Evolutionary conservation across 2,329 filamentous ascomycete genomes (phyloP).

Genomic region (Pseudopithomyces chartarum): DNA sequence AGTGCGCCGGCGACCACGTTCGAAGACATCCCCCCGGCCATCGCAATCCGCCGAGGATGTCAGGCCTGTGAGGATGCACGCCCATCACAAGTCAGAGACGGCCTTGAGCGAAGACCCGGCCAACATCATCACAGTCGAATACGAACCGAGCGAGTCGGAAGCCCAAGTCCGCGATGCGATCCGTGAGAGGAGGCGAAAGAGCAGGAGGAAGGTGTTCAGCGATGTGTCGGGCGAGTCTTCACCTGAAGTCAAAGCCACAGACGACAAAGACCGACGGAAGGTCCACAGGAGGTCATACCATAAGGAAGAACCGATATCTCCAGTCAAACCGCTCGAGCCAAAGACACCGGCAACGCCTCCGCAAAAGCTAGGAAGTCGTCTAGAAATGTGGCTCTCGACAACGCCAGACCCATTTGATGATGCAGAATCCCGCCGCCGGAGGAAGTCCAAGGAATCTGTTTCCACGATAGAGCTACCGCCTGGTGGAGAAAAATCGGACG

Average conservation of each 20-base stretch:
- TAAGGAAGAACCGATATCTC: constrained; percentile 25
- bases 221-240: constrained; percentile 31
- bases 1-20: constrained; percentile 33
- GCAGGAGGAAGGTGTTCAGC: constrained; percentile 31
- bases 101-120: constrained; percentile 27
- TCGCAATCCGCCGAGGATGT: constrained; percentile 40
- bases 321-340: constrained; percentile 20
- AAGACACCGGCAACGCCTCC: constrained; percentile 42
- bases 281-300: constrained; percentile 33
- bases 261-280: constrained; percentile 15
- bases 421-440: constrained; percentile 44
- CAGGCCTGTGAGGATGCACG: constrained; percentile 22
- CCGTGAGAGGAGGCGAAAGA: constrained; percentile 34
- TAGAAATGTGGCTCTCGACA: constrained; percentile 66
- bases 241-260: constrained; percentile 23
- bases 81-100: constrained; percentile 29
- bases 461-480: constrained; percentile 33
- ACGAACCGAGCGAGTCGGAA: constrained; percentile 27
- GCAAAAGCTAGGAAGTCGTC: constrained; percentile 56
- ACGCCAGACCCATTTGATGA: constrained; percentile 62
- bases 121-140: constrained; percentile 35
- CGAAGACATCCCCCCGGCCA: constrained; percentile 35
- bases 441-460: constrained; percentile 35
- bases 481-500: constrained; percentile 31
- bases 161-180: constrained; percentile 24